A percentile compares a stretch with the other conserved stretches of the same genome.
Evolutionary conservation across 1,284 basidiomycete genomes (phyloP).

Genomic region (Sphaerobolus stellatus): DNA sequence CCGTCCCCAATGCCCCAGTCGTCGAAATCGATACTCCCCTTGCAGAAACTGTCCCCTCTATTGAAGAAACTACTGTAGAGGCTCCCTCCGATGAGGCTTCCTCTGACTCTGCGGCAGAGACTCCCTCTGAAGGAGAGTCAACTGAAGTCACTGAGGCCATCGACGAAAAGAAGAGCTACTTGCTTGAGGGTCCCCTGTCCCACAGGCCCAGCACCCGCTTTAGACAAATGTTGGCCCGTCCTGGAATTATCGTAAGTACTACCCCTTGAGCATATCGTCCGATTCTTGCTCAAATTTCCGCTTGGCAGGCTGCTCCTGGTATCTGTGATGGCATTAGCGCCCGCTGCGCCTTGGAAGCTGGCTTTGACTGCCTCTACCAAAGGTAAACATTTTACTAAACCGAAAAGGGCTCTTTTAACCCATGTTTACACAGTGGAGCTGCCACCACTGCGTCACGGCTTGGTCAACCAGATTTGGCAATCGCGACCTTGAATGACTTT

Average conservation of each 20-base stretch:
- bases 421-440: constrained; percentile 48
- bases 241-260: constrained; percentile 67
- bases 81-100: background rate
- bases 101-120: background rate
- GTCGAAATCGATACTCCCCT: background rate
- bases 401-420: background rate
- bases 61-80: background rate
- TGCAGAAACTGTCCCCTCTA: background rate
- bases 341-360: constrained; percentile 73
- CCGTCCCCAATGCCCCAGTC: background rate
- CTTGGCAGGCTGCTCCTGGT: constrained; percentile 62
- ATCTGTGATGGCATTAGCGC: constrained; percentile 83
- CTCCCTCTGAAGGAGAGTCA: background rate
- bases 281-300: too few relatives aligned
- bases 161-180: background rate
- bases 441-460: constrained; percentile 76
- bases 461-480: constrained; percentile 76
- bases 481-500: constrained; percentile 80
- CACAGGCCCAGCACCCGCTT: constrained; percentile 67
- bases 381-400: constrained; percentile 32
- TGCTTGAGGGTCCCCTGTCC: constrained; percentile 47
- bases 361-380: constrained; percentile 74
- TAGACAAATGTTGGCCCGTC: constrained; percentile 72
- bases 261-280: too few relatives aligned
- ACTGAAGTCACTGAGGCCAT: background rate